Evolutionary conservation across 148 eudicot genomes (phyloP).

Genomic region (Rhododendron molle): DNA sequence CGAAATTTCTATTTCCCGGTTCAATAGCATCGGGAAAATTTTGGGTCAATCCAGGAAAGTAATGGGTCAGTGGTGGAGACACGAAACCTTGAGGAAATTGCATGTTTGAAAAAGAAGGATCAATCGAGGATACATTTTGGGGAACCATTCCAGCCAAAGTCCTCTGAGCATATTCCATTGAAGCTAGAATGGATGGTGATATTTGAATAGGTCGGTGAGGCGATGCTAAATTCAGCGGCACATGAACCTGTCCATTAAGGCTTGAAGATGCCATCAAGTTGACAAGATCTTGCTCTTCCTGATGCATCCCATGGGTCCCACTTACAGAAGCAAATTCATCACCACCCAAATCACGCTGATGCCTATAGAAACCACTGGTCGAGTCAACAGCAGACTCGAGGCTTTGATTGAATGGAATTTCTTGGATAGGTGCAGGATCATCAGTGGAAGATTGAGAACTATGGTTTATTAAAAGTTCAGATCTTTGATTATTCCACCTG

Average conservation of each 20-base stretch:
- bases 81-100: slow-evolving; percentile 65
- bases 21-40: slow-evolving; percentile 37
- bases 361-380: slow-evolving; percentile 24
- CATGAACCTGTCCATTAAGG: slow-evolving; percentile 47
- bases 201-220: slow-evolving; percentile 56
- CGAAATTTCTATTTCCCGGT: slow-evolving; percentile 39
- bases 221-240: slow-evolving; percentile 57
- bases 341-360: slow-evolving; percentile 29
- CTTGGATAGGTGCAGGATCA: slow-evolving; percentile 32
- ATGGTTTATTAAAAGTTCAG: slow-evolving; percentile 36
- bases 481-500: slow-evolving; percentile 40
- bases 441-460: slow-evolving; percentile 35
- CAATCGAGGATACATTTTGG: slow-evolving; percentile 46
- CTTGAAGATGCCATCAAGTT: slow-evolving; percentile 68
- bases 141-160: slow-evolving; percentile 55
- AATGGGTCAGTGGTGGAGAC: slow-evolving; percentile 48
- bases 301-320: slow-evolving; percentile 54
- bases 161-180: slow-evolving; percentile 60
- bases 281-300: slow-evolving; percentile 79
- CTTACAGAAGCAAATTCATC: slow-evolving; percentile 39
- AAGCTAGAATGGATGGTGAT: slow-evolving; percentile 60
- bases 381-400: slow-evolving; percentile 33
- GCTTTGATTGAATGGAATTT: slow-evolving; percentile 27
- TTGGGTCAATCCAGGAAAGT: slow-evolving; percentile 42
- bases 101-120: slow-evolving; percentile 51